Conservation (phyloP, 2,329 filamentous ascomycete genomes). For the Microcyclospora pomicola region DNA sequence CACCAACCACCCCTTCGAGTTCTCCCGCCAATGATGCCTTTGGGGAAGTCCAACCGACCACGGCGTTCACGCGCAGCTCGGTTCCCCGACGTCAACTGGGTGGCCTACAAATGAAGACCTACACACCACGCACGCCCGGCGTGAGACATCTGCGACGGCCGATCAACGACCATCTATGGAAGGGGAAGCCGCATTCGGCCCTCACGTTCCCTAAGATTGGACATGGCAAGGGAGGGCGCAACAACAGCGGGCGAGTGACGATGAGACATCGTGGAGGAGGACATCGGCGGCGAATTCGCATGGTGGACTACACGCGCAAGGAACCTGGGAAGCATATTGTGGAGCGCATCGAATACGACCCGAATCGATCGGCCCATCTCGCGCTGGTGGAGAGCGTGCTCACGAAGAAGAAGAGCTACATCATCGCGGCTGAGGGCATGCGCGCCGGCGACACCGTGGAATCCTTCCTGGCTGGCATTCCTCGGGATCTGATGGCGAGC, state of each 20-base stretch:
- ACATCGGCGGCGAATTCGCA: slow-evolving; percentile 79
- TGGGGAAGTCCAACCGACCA: neutral
- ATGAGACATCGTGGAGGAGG: slow-evolving; percentile 88
- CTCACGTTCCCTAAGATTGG: slow-evolving; percentile 89
- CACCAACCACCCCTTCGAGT: slow-evolving; percentile 1
- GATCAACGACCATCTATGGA: slow-evolving; percentile 94
- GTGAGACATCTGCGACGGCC: slow-evolving; percentile 80
- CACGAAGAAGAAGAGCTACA: slow-evolving; percentile 70
- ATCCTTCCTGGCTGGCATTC: slow-evolving; percentile 83
- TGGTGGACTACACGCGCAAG: slow-evolving; percentile 73
- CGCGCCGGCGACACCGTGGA: slow-evolving; percentile 81
- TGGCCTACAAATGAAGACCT: slow-evolving; percentile 53
- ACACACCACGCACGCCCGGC: slow-evolving; percentile 88
- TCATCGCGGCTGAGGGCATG: slow-evolving; percentile 89
- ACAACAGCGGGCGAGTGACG: slow-evolving; percentile 72
- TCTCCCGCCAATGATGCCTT: too few relatives aligned
- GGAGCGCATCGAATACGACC: slow-evolving; percentile 92
- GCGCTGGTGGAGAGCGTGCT: slow-evolving; percentile 66
- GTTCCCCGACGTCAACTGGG: slow-evolving; percentile 23
- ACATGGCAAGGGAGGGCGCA: slow-evolving; percentile 82
- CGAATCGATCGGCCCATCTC: slow-evolving; percentile 83
- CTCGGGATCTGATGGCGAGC: slow-evolving; percentile 67
- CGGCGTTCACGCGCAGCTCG: slow-evolving; percentile 17
- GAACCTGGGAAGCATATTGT: slow-evolving; percentile 72
- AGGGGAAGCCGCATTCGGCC: slow-evolving; percentile 67